Evolutionary conservation across 2,329 filamentous ascomycete genomes (phyloP), one percentile per base, ranked within the genome.

Genomic region (Chaetomium globosum): DNA sequence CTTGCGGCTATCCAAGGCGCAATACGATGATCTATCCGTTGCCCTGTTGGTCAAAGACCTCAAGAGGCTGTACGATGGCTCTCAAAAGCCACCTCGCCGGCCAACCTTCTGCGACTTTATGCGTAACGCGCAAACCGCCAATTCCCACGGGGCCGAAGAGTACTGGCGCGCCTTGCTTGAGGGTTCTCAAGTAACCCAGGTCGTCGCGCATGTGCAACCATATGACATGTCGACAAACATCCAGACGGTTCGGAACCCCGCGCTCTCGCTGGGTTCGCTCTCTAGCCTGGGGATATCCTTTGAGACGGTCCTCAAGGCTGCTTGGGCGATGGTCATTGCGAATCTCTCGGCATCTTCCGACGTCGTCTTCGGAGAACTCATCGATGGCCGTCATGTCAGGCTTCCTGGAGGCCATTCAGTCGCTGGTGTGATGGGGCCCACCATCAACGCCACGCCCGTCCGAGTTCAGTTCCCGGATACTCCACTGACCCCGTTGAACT

Each of bases 251-350:
- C 73, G 72, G 3, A 76, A 80, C 62, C 77, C 76, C 23, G 76
- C 81, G 63, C 21, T 68, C 4, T 69, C 78, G 0, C 72, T 82
- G 1, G 77, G 77, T 7, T 77, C 79, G 10, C 71, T 82, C 4
- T 70, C 77, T 8, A 79, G 78, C 43, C 74, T 82, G 3, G 80
- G 79, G 9, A 78, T 85, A 65, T 77, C 78, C 0, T 82, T 83
- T 46, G 81, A 84, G 65, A 81, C 82, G 0, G 78, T 87, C 2
- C 76, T 87, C 39, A 86, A 85, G 71, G 80, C 83, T 0, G 84
- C 84, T 0, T 88, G 85, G 84, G 81, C 83, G 0, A 80, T 84
- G 65, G 80, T 83, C 0, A 78, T 88, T 7, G 81, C 83, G 0
- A 82, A 79, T 28, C 73, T 86, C 10, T 80, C 82, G 0, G 80